Base-by-base conservation (phyloP, 2,329 filamentous ascomycete genomes). In the Microdochium bolleyi region DNA sequence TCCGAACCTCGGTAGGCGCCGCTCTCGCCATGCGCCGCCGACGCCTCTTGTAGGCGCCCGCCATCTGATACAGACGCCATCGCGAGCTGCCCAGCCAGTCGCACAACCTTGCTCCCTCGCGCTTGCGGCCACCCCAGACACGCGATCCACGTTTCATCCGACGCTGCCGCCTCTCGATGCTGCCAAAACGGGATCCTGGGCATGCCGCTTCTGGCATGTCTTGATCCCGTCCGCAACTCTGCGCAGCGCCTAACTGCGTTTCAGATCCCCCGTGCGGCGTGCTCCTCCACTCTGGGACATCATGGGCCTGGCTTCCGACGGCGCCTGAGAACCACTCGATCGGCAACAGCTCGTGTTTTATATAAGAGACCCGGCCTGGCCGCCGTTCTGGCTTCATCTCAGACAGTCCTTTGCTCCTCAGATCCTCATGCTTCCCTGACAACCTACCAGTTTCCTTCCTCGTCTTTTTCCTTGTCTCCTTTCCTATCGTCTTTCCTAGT, bases 341-440 rank as follows among this genome's bases (percentile, higher is more conserved):
- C n/a, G 41, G 14, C 41, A 5, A 11, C 41, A 8, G n/a, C n/a
- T 19, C 19, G 19, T 16, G 41, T 46, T 19, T 16, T 46, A 24
- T 46, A 46, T 22, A 46, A 46, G 41, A 46, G 13, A 5, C 27
- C 27, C 11, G n/a, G 41, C 41, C 41, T 21, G 41, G 41, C 41
- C 41, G 3, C 19, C 19, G 13, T 46, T 46, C 13, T 46, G 41
- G 41, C 21, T 24, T 24, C 41, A 22, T 46, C 41, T 46, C 41
- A 46, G 21, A 46, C 41, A 46, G 34, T 46, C 41, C 41, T 24
- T 46, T 24, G n/a, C 41, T 19, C 41, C 19, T 22, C 41, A 46
- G 41, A 46, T 46, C 41, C 41, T 22, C 41, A 46, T 46, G 41
- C 41, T 46, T 46, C 41, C 41, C 41, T 46, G 41, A 46, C 41